These are phyloP conservation scores for Fusarium torulosum DNA, from an alignment of 2,329 filamentous ascomycete genomes.

Conservation along the genomic window DNA sequence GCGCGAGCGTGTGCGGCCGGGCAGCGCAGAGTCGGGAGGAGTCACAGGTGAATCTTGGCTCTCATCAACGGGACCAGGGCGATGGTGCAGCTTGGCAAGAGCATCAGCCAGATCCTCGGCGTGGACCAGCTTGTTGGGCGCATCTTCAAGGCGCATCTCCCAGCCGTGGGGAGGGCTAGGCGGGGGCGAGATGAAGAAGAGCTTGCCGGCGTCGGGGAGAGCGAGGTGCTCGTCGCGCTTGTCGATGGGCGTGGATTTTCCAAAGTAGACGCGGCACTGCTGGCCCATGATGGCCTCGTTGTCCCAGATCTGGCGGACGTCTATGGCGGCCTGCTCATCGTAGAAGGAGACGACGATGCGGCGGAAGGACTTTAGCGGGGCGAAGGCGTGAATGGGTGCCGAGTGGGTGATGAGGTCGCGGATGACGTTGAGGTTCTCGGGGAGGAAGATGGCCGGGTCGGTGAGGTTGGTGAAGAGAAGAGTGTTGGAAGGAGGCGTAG, in stretches of 20 bases:
- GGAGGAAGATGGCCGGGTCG: constrained; percentile 78
- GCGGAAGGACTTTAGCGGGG: constrained; percentile 84
- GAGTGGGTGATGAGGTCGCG: constrained; percentile 76
- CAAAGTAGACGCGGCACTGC: constrained; percentile 76
- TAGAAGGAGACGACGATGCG: constrained; percentile 86
- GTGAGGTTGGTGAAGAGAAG: constrained; percentile 86
- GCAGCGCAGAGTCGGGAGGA: constrained; percentile 48
- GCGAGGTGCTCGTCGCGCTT: constrained; percentile 69
- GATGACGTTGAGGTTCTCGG: constrained; percentile 79
- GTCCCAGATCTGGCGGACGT: constrained; percentile 79
- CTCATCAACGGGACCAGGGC: constrained; percentile 56
- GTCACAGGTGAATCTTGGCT: constrained; percentile 50
- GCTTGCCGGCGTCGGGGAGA: constrained; percentile 77
- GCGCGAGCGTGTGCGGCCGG: constrained; percentile 62
- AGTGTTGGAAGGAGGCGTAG: constrained; percentile 84
- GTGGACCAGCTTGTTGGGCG: constrained; percentile 77
- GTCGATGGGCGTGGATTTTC: constrained; percentile 70
- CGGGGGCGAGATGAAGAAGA: constrained; percentile 79
- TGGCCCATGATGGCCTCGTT: constrained; percentile 79
- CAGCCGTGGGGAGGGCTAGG: constrained; percentile 76
- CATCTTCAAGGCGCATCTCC: constrained; percentile 76
- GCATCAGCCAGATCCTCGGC: constrained; percentile 77
- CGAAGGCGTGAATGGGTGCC: constrained; percentile 81
- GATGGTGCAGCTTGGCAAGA: constrained; percentile 70
- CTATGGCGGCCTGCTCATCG: constrained; percentile 75